Evolutionary conservation across 306 rosid genomes (phyloP), one percentile per base, ranked within the genome.

Genomic region (Urtica urens): DNA sequence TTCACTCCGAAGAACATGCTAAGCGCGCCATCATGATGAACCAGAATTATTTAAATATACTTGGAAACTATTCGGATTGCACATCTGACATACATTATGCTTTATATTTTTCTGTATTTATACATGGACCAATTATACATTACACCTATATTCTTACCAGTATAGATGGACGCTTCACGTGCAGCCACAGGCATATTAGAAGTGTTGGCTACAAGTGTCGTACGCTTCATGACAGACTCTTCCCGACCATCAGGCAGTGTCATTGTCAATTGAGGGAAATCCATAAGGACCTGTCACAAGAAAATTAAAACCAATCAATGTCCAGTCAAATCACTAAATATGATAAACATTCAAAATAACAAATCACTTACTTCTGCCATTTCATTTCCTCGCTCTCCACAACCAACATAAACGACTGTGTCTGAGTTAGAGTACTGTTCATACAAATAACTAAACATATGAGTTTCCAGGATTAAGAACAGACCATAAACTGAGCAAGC

Each of bases 171-270:
- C 77, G 99, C 99, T 72, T 92, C 99, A 69, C 99, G 99, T 70
- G 99, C 99, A 67, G 99, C 99, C 78, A 92, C 96, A 35, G 94
- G 99, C 99, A 92, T 92, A 69, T 92, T 92, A 53, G 99, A 92
- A 67, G 99, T 92, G 78, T 92, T 92, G 59, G 99, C 99, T 60
- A 92, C 99, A 26, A 92, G 87, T 31, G 99, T 92, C 20, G 99
- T 92, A 38, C 99, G 99, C 74, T 85, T 92, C 99, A 92, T 85
- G 65, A 92, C 99, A 73, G 99, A 92, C 73, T 92, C 99, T 76
- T 92, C 99, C 60, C 99, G 99, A 6, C 99, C 99, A 68, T 92
- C 99, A 48, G 99, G 99, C 70, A 92, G 73, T 58, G 99, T 92
- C 99, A 92, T 92, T 58, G 99, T 92, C 78, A 92, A 78, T 86